phyloP scores from a whole-genome alignment of 352 stramenopile species.

The Thraustotheca clavata region DNA sequence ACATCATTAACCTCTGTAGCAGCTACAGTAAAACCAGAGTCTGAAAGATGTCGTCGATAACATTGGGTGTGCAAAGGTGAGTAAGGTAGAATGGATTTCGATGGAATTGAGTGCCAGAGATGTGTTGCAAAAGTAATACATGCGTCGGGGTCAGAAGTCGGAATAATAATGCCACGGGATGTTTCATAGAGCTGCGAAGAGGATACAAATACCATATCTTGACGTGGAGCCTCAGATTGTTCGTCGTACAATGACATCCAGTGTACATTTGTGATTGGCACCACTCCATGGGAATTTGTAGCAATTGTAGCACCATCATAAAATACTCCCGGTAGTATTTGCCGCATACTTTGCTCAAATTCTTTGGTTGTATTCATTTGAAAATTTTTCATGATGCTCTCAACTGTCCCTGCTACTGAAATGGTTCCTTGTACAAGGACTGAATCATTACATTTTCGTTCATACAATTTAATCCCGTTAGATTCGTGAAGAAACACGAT shows the following conservation, averaged over 20 bases:
- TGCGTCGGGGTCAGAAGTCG: neutral
- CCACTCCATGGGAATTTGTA: neutral
- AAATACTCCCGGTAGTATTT: neutral
- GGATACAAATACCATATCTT: slow-evolving; percentile 2
- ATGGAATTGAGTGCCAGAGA: slow-evolving; percentile 6
- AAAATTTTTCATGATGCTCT: neutral
- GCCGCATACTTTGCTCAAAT: neutral
- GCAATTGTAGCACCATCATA: slow-evolving; percentile 7
- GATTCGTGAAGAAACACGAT: neutral
- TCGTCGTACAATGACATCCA: slow-evolving; percentile 4
- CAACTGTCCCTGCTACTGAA: slow-evolving; percentile 1
- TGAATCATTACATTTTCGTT: neutral
- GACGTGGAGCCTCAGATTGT: neutral
- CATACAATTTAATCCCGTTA: slow-evolving; percentile 14
- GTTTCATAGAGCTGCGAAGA: neutral
- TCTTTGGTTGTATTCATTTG: neutral
- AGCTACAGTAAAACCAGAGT: slow-evolving; percentile 10
- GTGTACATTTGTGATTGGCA: slow-evolving; percentile 7
- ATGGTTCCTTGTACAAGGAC: neutral
- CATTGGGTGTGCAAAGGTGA: neutral
- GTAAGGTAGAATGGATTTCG: neutral
- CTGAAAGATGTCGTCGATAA: neutral
- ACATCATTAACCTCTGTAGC: neutral
- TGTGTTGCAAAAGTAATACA: neutral
- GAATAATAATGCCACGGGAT: neutral